Evolutionary conservation across 2,329 filamentous ascomycete species (phyloP).

Genomic region (Monosporascus sp.): DNA sequence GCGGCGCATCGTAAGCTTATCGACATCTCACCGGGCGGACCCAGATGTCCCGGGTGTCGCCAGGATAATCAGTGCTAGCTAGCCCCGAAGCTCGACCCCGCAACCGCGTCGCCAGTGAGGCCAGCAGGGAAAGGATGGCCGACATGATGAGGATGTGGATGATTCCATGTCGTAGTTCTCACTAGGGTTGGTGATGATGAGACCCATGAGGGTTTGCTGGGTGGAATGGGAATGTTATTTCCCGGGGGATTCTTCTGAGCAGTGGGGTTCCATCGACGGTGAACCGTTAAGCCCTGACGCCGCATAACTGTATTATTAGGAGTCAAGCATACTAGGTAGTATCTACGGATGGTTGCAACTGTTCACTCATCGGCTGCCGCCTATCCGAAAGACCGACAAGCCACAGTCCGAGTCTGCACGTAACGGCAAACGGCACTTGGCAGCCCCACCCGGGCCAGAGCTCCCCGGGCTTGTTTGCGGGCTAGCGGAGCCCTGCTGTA

Average conservation of each 20-base stretch:
- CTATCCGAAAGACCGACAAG: too few species aligned
- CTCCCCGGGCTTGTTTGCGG: too few species aligned
- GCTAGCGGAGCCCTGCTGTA: too few species aligned
- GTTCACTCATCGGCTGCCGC: too few species aligned
- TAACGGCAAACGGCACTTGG: too few species aligned
- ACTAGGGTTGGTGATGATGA: conserved; percentile 2
- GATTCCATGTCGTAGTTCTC: conserved; percentile 6
- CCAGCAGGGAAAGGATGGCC: conserved; percentile 2
- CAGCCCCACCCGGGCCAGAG: too few species aligned
- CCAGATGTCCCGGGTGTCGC: neutral
- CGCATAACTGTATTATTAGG: too few species aligned
- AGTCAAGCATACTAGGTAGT: too few species aligned
- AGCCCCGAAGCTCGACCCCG: neutral
- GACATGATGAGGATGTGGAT: conserved; percentile 2
- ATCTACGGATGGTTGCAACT: too few species aligned
- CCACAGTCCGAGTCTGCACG: too few species aligned
- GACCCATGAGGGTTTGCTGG: conserved; percentile 3
- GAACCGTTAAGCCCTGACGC: too few species aligned
- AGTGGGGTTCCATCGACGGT: neutral
- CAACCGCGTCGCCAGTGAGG: neutral
- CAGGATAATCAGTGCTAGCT: neutral
- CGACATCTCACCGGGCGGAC: conserved; percentile 9
- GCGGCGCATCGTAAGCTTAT: conserved; percentile 11
- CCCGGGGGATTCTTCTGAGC: conserved; percentile 1
- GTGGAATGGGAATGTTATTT: conserved; percentile 1